Evolutionary conservation across 1,139 yeast genomes (phyloP), one percentile per base, ranked within the genome.

Genomic region (Yamadazyma membranifaciens): DNA sequence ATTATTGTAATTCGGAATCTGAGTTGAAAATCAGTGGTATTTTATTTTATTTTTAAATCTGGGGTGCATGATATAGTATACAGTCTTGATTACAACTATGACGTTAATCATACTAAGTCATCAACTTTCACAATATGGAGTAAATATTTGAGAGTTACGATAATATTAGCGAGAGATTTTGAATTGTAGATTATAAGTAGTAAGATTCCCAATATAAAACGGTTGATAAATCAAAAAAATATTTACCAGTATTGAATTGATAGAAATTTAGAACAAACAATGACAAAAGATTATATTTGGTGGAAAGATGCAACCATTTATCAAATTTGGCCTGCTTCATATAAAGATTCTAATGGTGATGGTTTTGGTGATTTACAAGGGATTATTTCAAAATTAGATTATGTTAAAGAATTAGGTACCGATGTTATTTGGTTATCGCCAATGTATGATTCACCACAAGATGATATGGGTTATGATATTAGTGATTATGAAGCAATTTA

Each of bases 401-500:
- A 80, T 55, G 57, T 80, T 53, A 69, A 75, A 52, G 61, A 63
- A 17, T 63, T 80, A 39, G 83, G 83, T 2, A 68, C 66, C 14
- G 81, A 77, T 46, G 67, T 76, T 32, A 60, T 79, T 36, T 80
- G 84, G 84, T 60, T 79, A 46, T 73, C 77, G 17, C 84, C 84
- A 30, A 73, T 75, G 66, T 78, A 69, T 57, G 79, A 75, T 46
- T 75, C 81, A 1, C 84, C 85, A 4, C 80, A 75, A 53, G 75
- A 74, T 37, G 84, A 80, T 53, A 79, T 79, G 84, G 85, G 85
- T 2, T 80, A 80, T 55, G 85, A 79, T 53, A 75, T 80, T 50
- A 63, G 76, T 34, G 74, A 79, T 57, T 80, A 79, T 55, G 68
- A 75, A 52, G 65, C 59, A 12, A 69, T 80, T 31, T 70, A 78